These are phyloP conservation scores for Ogataea chonburiensis DNA, from an alignment of 805 yeast genomes.

Conservation along the genomic window DNA sequence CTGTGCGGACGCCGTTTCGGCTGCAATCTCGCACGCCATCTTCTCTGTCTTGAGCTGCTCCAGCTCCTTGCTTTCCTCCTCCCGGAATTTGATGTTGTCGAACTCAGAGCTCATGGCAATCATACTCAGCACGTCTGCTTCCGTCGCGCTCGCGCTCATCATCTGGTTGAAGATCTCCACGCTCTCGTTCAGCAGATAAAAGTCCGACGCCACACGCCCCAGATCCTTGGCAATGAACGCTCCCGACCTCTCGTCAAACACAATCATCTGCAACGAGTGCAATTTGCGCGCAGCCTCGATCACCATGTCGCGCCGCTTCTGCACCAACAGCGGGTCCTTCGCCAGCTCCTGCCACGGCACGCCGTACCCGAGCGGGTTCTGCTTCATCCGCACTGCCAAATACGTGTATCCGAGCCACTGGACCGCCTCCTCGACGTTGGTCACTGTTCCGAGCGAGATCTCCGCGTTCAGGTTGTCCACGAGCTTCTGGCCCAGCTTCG, in stretches of 20 bases:
- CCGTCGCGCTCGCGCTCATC: conserved; percentile 82
- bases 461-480: conserved; percentile 96
- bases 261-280: conserved; percentile 90
- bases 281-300: conserved; percentile 75
- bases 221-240: conserved; percentile 81
- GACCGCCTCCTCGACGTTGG: conserved; percentile 90
- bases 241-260: conserved; percentile 81
- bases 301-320: conserved; percentile 72
- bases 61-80: conserved; percentile 81
- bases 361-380: conserved; percentile 91
- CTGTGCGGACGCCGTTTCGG: conserved; percentile 68
- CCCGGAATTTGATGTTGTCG: conserved; percentile 83
- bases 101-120: conserved; percentile 92
- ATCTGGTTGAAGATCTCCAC: conserved; percentile 86
- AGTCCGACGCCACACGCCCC: conserved; percentile 94
- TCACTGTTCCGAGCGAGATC: conserved; percentile 91
- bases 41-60: conserved; percentile 55
- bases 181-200: conserved; percentile 78
- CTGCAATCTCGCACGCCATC: conserved; percentile 79
- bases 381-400: conserved; percentile 88
- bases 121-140: conserved; percentile 86
- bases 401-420: conserved; percentile 98
- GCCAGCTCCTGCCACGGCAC: conserved; percentile 82
- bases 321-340: conserved; percentile 77
- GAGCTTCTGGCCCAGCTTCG: conserved; percentile 69